phyloP scores from a whole-genome alignment of 2,329 filamentous ascomycete genomes.

The Penicillium brevicompactum region DNA sequence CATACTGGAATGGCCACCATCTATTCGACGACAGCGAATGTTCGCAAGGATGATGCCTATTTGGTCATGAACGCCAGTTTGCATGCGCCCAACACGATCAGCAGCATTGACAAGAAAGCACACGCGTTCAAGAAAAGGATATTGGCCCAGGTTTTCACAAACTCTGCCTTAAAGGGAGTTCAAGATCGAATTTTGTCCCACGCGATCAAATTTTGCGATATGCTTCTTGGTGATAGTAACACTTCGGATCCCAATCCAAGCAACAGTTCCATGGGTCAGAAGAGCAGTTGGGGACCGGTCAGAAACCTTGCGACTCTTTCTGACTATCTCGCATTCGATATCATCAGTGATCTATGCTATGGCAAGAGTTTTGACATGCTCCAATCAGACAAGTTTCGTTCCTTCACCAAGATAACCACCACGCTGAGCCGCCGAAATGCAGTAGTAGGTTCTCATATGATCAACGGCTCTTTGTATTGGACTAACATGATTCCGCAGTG shows the following conservation, averaged over 20 bases:
- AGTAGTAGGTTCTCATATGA: background rate
- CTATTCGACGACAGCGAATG: background rate
- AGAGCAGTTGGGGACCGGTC: background rate
- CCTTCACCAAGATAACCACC: background rate
- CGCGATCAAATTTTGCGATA: background rate
- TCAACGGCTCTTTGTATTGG: background rate
- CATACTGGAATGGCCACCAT: background rate
- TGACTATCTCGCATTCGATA: background rate
- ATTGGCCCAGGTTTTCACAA: background rate
- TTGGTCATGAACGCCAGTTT: slow-evolving; percentile 2
- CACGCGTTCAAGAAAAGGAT: slow-evolving; percentile 1
- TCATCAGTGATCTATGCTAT: slow-evolving; percentile 1
- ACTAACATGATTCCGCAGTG: background rate
- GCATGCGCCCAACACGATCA: background rate
- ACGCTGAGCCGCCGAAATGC: background rate
- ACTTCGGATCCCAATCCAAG: too few relatives aligned
- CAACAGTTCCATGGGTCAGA: background rate
- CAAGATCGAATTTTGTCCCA: background rate
- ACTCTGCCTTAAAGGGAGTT: background rate
- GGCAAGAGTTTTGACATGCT: slow-evolving; percentile 4
- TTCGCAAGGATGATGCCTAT: background rate
- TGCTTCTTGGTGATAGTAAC: background rate
- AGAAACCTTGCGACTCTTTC: background rate
- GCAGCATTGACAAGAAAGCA: background rate
- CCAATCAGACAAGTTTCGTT: background rate